Base-by-base conservation (phyloP, 768 basidiomycete species). In the Suillus luteus region DNA sequence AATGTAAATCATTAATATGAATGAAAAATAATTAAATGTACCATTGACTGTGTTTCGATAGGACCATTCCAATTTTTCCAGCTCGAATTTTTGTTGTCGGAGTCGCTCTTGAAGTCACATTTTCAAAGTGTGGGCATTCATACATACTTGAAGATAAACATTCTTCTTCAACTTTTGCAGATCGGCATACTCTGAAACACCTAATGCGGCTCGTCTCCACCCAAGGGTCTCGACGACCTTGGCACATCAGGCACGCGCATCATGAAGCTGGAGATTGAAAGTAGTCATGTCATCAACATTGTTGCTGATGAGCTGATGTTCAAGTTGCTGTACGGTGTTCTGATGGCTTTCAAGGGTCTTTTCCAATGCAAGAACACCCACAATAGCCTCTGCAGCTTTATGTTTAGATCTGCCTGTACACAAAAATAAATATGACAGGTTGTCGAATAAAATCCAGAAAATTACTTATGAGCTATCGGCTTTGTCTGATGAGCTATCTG, bases 111-210 rank as follows among this genome's bases (percentile, higher is more conserved):
- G 63, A 24, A 71, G 49, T 17, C 64, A 31, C 3, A 31, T 57
- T 51, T 72, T 73, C 1, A 72, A n/a, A 19, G 70, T 68, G 0
- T 7, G 62, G 9, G 70, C 68, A 63, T 74, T 72, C 62, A 69
- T 68, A 31, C 59, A 58, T 9, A 55, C 58, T 62, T 41, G 61
- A 33, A 67, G 61, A 24, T 64, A 70, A 6, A 44, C 60, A 41
- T 62, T 61, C 11, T 46, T 44, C 51, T 59, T 60, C 19, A 67
- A 15, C 35, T 33, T 22, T 12, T 66, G 19, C 27, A 68, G 61
- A 17, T 67, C 52, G 6, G 33, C 55, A 15, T 6, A n/a, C 24
- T 38, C 51, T 12, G 60, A 57, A 19, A 65, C n/a, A 17, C 65
- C 66, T 33, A 68, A 55, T 11, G 27, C 33, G 27, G 22, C 33